Base-by-base conservation (phyloP, 2,329 filamentous ascomycete species). In the Alternaria rosae region DNA sequence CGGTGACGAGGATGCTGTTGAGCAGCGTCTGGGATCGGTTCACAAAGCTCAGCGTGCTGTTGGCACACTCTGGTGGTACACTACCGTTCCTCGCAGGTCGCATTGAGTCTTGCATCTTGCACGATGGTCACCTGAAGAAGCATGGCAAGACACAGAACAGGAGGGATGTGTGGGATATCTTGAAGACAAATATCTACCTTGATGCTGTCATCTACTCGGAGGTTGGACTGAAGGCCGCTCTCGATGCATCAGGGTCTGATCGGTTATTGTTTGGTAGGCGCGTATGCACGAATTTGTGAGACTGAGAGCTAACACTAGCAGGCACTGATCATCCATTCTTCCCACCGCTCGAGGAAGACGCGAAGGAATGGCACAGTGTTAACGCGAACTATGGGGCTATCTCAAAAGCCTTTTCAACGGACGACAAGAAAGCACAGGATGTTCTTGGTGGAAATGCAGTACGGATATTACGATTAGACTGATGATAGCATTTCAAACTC, bases 61-160 rank as follows among this genome's bases (percentile, higher is more conserved):
- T 97, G 5, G 94, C 94, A 0, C 94, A 97, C 79, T 93, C 91
- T 23, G 94, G 94, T 2, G 94, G 94, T 3, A 94, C 93, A 1
- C 82, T 97, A 50, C 94, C 94, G 0, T 97, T 97, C 77, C 82
- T 97, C 3, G 94, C 93, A 0, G 94, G 94, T 0, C 84, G 94
- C 26, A 93, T 97, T 54, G 93, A 97, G 80, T 94, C 91, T 74
- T 97, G 93, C 75, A 89, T 97, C 55, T 79, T 88, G 60, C 94
- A 97, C 80, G 93, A 97, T 74, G 90, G 88, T 0, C 89, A 93
- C 74, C 85, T 96, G 41, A 87, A 90, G 57, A 82, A 84, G 1
- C 85, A 89, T 62, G 90, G 89, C 10, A 88, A 85, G 72, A 81
- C 84, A 1, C 78, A 82, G 12, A 83, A 87, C 79, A 84, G 82